phyloP scores from a whole-genome alignment of 208 protist genomes.

The Wallacemonas sp. region DNA sequence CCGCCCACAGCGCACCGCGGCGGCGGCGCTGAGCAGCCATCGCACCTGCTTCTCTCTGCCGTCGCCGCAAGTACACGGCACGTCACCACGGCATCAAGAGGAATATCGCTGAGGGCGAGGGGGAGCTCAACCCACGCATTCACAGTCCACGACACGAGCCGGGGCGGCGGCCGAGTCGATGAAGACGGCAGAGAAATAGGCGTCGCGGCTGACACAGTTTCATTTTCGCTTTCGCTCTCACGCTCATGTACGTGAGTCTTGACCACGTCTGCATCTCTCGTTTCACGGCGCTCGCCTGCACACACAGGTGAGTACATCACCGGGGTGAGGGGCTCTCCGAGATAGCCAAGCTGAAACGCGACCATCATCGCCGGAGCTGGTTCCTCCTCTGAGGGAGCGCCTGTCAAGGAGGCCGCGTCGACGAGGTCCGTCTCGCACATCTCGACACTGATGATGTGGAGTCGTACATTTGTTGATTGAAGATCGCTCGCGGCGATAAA shows the following conservation, averaged over 20 bases:
- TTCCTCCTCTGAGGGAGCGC: neutral
- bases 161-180: neutral
- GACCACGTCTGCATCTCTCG: too few species aligned
- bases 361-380: constrained; percentile 28
- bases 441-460: constrained; percentile 19
- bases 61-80: constrained; percentile 45
- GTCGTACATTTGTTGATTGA: neutral
- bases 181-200: neutral
- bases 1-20: too few species aligned
- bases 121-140: constrained; percentile 71
- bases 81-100: constrained; percentile 68
- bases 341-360: constrained; percentile 57
- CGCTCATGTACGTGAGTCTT: too few species aligned
- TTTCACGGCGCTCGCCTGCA: neutral
- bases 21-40: too few species aligned
- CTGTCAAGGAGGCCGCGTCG: neutral
- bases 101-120: constrained; percentile 81
- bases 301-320: constrained; percentile 40
- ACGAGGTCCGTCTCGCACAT: constrained; percentile 13
- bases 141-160: neutral
- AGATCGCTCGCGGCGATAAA: constrained; percentile 44
- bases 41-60: too few species aligned
- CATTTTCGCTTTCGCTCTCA: neutral
- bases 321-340: constrained; percentile 58
- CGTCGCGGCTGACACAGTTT: neutral